phyloP scores from a whole-genome alignment of 2,329 filamentous ascomycete genomes.

The Neurospora crassa region DNA sequence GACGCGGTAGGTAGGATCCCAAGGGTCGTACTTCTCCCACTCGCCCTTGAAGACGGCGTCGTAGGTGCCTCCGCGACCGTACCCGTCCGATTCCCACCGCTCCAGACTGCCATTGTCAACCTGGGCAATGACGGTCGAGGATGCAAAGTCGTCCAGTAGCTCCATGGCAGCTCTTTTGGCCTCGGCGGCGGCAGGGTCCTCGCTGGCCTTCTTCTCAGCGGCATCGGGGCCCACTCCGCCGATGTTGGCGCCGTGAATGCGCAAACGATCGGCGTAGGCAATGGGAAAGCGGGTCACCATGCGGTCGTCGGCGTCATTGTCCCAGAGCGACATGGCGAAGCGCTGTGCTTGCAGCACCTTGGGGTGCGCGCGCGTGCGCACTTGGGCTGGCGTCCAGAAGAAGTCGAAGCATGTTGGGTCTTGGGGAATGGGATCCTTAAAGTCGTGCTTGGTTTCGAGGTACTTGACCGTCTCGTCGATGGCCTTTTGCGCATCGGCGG shows the following conservation, averaged over 20 bases:
- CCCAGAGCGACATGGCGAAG: slow-evolving; percentile 61
- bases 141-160: slow-evolving; percentile 22
- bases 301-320: slow-evolving; percentile 40
- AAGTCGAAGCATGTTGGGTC: slow-evolving; percentile 64
- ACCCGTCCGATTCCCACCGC: slow-evolving; percentile 62
- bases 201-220: slow-evolving; percentile 22
- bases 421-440: slow-evolving; percentile 46
- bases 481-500: slow-evolving; percentile 43
- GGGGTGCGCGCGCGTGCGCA: slow-evolving; percentile 57
- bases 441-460: slow-evolving; percentile 37
- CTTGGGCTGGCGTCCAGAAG: slow-evolving; percentile 64
- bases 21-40: slow-evolving; percentile 48
- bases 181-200: slow-evolving; percentile 28
- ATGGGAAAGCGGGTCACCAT: slow-evolving; percentile 53
- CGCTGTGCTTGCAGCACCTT: slow-evolving; percentile 53
- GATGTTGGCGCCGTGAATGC: slow-evolving; percentile 47
- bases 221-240: slow-evolving; percentile 19
- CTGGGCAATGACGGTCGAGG: slow-evolving; percentile 51
- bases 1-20: slow-evolving; percentile 43
- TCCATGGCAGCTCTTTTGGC: slow-evolving; percentile 29
- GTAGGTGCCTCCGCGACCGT: slow-evolving; percentile 49
- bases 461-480: slow-evolving; percentile 53
- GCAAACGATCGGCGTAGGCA: slow-evolving; percentile 59
- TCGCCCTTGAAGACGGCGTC: slow-evolving; percentile 41
- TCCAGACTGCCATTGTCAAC: slow-evolving; percentile 63